Conservation (phyloP, 176 grass and related monocot species). For the Aegilops tauschii region DNA sequence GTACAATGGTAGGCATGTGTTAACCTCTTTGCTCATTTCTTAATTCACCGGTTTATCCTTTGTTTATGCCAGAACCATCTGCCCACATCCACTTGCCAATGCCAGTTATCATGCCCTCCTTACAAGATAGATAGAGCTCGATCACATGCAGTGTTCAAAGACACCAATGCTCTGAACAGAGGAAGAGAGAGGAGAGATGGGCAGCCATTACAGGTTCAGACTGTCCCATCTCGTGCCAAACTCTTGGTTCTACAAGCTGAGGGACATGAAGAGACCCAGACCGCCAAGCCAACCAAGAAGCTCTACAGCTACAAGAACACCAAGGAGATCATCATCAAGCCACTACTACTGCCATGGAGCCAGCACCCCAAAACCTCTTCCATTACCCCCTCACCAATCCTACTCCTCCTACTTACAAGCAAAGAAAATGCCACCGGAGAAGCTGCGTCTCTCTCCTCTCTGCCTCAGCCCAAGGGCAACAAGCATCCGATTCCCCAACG, state of each 20-base stretch:
- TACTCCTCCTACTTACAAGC: conserved; percentile 39
- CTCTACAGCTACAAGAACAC: neutral
- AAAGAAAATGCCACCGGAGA: conserved; percentile 5
- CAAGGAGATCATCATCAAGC: conserved; percentile 26
- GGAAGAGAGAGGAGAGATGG: conserved; percentile 35
- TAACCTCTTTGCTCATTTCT: conserved; percentile 20
- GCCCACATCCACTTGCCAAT: neutral
- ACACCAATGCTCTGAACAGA: neutral
- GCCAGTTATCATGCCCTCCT: neutral
- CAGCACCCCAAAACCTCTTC: conserved; percentile 36
- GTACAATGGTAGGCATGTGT: conserved; percentile 6
- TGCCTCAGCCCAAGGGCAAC: conserved; percentile 30
- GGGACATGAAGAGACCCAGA: conserved; percentile 47
- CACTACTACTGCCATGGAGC: conserved; percentile 29
- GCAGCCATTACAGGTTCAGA: conserved; percentile 36
- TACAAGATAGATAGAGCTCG: neutral
- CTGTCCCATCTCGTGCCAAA: conserved; percentile 47
- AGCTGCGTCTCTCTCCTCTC: neutral
- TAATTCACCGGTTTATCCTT: neutral
- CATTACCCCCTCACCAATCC: conserved; percentile 3
- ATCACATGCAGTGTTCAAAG: neutral
- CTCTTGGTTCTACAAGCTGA: conserved; percentile 63
- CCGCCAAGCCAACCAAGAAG: conserved; percentile 17
- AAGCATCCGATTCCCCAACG: neutral
- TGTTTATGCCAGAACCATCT: neutral